Base-by-base conservation (phyloP, 371 early-diverging fungal species). In the Catenaria anguillulae region DNA sequence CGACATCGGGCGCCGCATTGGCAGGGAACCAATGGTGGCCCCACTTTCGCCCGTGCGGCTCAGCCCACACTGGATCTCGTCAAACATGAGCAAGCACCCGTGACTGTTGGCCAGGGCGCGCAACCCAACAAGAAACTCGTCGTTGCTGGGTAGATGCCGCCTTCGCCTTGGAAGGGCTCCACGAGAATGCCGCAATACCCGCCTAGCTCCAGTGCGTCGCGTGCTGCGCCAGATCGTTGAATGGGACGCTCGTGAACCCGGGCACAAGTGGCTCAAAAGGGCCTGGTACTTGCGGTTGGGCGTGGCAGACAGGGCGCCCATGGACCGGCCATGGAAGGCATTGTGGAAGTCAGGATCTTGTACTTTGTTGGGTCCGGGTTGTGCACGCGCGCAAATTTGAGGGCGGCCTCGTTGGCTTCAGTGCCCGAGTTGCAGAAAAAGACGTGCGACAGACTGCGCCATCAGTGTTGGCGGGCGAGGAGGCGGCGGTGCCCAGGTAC, bases 51-150 rank as follows among this genome's bases (percentile, higher is more conserved):
- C 97, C 5, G 92, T 84, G 58, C 97, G 84, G n/a, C 88, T 90
- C 46, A 96, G 67, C 10, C 97, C 97, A 73, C 93, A 92, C 82
- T 96, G 97, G 66, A 97, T 91, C 77, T 97, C 97, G 77, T 97
- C 97, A 70, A 77, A 89, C 62, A 95, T 93, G 70, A 97, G 74
- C 56, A 94, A 60, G 6, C 89, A 87, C 21, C 85, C 87, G 26
- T 84, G 82, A 60, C 89, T 81, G 67, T 88, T 78, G 70, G 93
- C 93, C 24, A 82, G 76, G 40, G 78, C 68, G 42, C 92, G 81
- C 46, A 94, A 63, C 10, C 83, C 81, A 56, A 77, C 68, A 65
- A 95, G 65, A 93, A 95, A 42, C 81, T 86, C 2, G 70, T 67
- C 0, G 70, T 73, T 0, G 89, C 89, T 33, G 75, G 65, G 64